Evolutionary conservation across 768 basidiomycete species (phyloP).

Genomic region (Antrodiella citrinella): DNA sequence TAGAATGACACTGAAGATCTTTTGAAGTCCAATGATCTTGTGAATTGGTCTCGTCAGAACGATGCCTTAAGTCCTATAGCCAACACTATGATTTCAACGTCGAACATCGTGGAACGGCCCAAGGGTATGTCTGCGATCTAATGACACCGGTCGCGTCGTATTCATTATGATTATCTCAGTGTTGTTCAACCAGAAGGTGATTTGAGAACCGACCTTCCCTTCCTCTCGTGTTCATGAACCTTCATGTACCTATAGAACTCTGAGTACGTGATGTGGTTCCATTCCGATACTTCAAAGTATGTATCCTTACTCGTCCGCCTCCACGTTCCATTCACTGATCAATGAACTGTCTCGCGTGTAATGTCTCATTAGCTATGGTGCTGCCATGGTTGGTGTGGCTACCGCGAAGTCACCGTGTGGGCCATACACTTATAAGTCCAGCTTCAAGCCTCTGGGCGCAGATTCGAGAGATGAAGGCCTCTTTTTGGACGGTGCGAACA

Average conservation of each 20-base stretch:
- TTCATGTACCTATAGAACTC: constrained; percentile 34
- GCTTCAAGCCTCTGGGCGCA: constrained; percentile 49
- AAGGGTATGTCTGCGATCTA: constrained; percentile 33
- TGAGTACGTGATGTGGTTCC: constrained; percentile 69
- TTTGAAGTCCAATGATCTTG: constrained; percentile 39
- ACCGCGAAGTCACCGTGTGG: constrained; percentile 52
- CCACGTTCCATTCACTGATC: background rate
- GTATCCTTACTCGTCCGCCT: constrained; percentile 3
- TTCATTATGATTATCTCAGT: constrained; percentile 25
- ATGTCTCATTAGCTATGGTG: constrained; percentile 40
- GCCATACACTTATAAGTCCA: constrained; percentile 47
- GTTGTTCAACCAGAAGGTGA: constrained; percentile 43
- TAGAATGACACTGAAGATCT: background rate
- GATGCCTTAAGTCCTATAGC: constrained; percentile 48
- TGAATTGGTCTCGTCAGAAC: constrained; percentile 48
- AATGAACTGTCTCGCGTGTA: background rate
- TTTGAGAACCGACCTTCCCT: background rate
- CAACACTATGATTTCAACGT: constrained; percentile 48
- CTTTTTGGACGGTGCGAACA: constrained; percentile 41
- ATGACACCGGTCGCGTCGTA: background rate
- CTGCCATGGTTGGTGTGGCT: constrained; percentile 56
- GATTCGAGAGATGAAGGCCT: constrained; percentile 54
- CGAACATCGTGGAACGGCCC: constrained; percentile 53
- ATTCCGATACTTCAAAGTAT: constrained; percentile 54
- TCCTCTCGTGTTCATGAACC: background rate